Evolutionary conservation across 805 yeast species (phyloP).

Genomic region (Sugiyamaella marilandica): DNA sequence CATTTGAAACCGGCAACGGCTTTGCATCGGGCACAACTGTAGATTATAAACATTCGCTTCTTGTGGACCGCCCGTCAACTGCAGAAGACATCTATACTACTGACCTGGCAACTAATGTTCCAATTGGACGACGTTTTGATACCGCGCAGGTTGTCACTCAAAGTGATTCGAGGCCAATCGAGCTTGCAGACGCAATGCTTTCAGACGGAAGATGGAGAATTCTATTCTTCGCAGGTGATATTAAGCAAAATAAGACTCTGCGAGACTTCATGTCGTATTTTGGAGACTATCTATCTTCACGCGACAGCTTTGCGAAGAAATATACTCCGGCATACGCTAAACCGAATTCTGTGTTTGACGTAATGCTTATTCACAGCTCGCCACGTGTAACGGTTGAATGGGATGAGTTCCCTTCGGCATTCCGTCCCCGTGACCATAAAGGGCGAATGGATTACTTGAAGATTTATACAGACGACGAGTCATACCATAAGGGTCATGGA

Average conservation of each 20-base stretch:
- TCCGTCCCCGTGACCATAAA: conserved; percentile 26
- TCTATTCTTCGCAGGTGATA: conserved; percentile 30
- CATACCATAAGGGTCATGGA: conserved; percentile 31
- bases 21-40: conserved; percentile 34
- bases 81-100: not conserved
- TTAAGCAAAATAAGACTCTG: conserved; percentile 9
- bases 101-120: conserved; percentile 24
- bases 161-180: conserved; percentile 27
- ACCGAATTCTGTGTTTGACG: conserved; percentile 29
- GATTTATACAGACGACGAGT: conserved; percentile 26
- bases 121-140: conserved; percentile 30
- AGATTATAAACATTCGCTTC: conserved; percentile 27
- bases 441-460: conserved; percentile 31
- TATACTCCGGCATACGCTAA: conserved; percentile 31
- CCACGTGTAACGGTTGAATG: conserved; percentile 23
- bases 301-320: conserved; percentile 14
- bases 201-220: conserved; percentile 34
- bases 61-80: conserved; percentile 11
- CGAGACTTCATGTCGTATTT: conserved; percentile 15
- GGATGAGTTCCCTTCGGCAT: conserved; percentile 29
- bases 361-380: conserved; percentile 28
- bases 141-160: conserved; percentile 27
- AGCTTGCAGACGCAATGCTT: conserved; percentile 25
- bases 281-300: conserved; percentile 25
- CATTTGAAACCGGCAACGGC: conserved; percentile 29